These are phyloP conservation scores for Ceratocystis cubensis DNA, from an alignment of 2,329 filamentous ascomycete genomes.

Conservation along the genomic window DNA sequence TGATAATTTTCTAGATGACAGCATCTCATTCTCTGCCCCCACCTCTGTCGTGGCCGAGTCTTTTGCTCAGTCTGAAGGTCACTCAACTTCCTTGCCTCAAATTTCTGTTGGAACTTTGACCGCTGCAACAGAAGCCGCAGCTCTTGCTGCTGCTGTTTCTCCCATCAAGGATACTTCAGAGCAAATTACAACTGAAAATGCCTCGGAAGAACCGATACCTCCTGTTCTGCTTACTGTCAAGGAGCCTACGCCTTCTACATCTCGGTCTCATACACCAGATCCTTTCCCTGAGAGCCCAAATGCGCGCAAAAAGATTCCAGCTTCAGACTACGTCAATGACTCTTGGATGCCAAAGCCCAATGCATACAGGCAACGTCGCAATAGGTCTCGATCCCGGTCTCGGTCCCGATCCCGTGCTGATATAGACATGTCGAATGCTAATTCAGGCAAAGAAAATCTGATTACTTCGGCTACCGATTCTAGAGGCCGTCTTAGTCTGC, in stretches of 20 bases:
- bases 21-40: slow-evolving; percentile 15
- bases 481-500: slow-evolving; percentile 13
- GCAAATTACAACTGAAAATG: background rate
- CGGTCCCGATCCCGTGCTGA: slow-evolving; percentile 11
- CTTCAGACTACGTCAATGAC: slow-evolving; percentile 16
- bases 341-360: slow-evolving; percentile 16
- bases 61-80: background rate
- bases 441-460: background rate
- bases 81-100: background rate
- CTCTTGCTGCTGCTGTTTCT: background rate
- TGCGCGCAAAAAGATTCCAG: background rate
- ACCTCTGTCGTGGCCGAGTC: slow-evolving; percentile 21
- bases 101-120: background rate
- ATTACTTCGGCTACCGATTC: slow-evolving; percentile 17
- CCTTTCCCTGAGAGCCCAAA: background rate
- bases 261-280: slow-evolving; percentile 14
- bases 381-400: slow-evolving; percentile 11
- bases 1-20: slow-evolving; percentile 10
- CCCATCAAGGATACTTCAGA: background rate
- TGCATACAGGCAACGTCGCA: slow-evolving; percentile 11
- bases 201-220: background rate
- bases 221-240: slow-evolving; percentile 17
- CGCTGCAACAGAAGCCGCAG: background rate
- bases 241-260: slow-evolving; percentile 19
- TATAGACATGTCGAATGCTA: background rate